phyloP scores from a whole-genome alignment of 306 rosid species.

The Rosa rugosa region DNA sequence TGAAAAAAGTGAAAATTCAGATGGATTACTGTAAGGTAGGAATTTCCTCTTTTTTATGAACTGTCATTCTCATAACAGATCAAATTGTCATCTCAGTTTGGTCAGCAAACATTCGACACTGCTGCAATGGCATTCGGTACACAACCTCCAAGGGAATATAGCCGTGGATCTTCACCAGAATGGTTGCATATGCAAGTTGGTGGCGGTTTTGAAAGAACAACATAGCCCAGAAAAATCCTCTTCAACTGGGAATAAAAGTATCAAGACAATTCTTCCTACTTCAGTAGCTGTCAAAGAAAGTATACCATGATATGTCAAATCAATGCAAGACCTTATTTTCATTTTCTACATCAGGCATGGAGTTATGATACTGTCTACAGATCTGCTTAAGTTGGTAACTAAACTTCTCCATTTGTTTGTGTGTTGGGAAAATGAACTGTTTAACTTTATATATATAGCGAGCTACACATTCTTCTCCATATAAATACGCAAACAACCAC shows the following conservation, averaged over 20 bases:
- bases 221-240: slow-evolving; percentile 41
- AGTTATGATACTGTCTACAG: slow-evolving; percentile 38
- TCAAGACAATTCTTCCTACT: slow-evolving; percentile 37
- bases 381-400: slow-evolving; percentile 34
- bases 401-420: slow-evolving; percentile 40
- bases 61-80: slow-evolving; percentile 27
- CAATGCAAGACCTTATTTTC: slow-evolving; percentile 34
- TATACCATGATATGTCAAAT: slow-evolving; percentile 45
- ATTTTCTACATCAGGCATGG: slow-evolving; percentile 46
- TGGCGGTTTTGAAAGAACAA: slow-evolving; percentile 73
- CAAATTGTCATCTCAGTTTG: slow-evolving; percentile 50
- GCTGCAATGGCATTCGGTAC: slow-evolving; percentile 57
- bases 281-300: slow-evolving; percentile 39
- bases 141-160: slow-evolving; percentile 71
- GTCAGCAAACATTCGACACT: slow-evolving; percentile 69
- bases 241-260: slow-evolving; percentile 49
- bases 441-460: slow-evolving; percentile 37
- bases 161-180: slow-evolving; percentile 76
- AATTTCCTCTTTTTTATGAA: slow-evolving; percentile 13
- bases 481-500: slow-evolving; percentile 34
- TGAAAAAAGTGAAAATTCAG: background rate
- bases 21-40: background rate
- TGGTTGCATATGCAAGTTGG: slow-evolving; percentile 99
- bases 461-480: slow-evolving; percentile 37
- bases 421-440: slow-evolving; percentile 51